phyloP scores from a whole-genome alignment of 768 basidiomycete species.

The Boletus barrowsii region DNA sequence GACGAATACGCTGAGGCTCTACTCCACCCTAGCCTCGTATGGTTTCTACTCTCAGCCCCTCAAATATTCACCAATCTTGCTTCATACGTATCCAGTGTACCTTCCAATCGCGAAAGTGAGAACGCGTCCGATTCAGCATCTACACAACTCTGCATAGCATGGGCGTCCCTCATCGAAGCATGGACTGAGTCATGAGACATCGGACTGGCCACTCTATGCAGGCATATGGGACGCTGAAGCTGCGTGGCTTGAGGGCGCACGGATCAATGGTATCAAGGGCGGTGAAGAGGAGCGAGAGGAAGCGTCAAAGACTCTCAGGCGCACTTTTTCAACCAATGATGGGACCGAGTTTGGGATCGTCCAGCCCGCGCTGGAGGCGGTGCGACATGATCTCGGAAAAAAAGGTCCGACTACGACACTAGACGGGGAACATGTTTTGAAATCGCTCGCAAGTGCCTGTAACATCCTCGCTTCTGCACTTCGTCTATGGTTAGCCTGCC shows the following conservation, averaged over 20 bases:
- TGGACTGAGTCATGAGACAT: conserved; percentile 55
- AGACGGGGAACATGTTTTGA: conserved; percentile 14
- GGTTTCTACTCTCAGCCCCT: conserved; percentile 67
- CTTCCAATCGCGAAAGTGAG: conserved; percentile 18
- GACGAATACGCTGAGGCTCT: conserved; percentile 57
- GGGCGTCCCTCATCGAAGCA: conserved; percentile 55
- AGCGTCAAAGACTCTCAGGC: conserved; percentile 32
- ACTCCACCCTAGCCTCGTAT: conserved; percentile 66
- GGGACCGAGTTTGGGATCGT: conserved; percentile 38
- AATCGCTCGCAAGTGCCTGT: conserved; percentile 35
- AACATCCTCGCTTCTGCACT: conserved; percentile 44
- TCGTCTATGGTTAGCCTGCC: conserved; percentile 63
- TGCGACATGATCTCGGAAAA: conserved; percentile 30
- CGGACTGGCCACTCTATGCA: conserved; percentile 30
- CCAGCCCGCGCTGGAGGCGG: conserved; percentile 30
- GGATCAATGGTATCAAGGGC: conserved; percentile 63
- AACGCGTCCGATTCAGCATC: not conserved
- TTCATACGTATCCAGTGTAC: conserved; percentile 39
- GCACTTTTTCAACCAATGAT: conserved; percentile 37
- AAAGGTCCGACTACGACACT: not conserved
- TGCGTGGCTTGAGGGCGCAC: conserved; percentile 76
- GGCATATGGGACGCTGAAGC: conserved; percentile 41
- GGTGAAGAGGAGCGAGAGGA: conserved; percentile 62
- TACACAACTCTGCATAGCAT: conserved; percentile 42
- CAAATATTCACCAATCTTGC: conserved; percentile 54